Base-by-base conservation (phyloP, 352 stramenopile species). In the Thraustotheca clavata region DNA sequence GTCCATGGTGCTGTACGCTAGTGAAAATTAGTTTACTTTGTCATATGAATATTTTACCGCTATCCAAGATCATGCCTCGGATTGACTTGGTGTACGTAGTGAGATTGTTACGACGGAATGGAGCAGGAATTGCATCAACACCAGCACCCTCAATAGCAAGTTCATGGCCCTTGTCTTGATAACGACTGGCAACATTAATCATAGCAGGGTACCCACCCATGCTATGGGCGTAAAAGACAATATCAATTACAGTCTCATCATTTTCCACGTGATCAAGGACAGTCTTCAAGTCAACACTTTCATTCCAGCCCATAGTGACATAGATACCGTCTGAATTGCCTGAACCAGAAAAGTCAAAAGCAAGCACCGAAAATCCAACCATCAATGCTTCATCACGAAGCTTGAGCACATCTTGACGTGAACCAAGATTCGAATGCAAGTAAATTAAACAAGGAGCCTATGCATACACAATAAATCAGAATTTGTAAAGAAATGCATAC, bases 261-360 rank as follows among this genome's bases (percentile, higher is more conserved):
- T 61, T 40, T 29, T 90, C 79, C 0, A 92, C 39, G 7, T 73
- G 73, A 67, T 88, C 68, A 47, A 93, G 69, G 39, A 95, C 80
- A 29, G 73, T 73, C 38, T 87, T 72, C 54, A 95, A 63, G 59
- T 95, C 86, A 43, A 78, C 69, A 16, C 74, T 71, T 55, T 93
- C 86, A 69, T 90, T 90, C 80, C 80, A 93, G 38, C 86, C 86
- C 75, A 91, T 87, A 4, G 83, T 95, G 60, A 95, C 83, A 68
- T 89, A 93, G 38, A 90, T 75, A 32, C 83, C 86, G 59, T 92
- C 86, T 26, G 77, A 89, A 12, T 79, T 62, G 0, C 83, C 86
- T 4, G 83, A 93, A 52, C 86, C 86, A 24, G 76, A 88, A 55
- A 76, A 92, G 71, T 95, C 86, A 57, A 95, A 93, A 3, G 83